Base-by-base conservation (phyloP, 2,329 filamentous ascomycete species). In the Claviceps pusilla region DNA sequence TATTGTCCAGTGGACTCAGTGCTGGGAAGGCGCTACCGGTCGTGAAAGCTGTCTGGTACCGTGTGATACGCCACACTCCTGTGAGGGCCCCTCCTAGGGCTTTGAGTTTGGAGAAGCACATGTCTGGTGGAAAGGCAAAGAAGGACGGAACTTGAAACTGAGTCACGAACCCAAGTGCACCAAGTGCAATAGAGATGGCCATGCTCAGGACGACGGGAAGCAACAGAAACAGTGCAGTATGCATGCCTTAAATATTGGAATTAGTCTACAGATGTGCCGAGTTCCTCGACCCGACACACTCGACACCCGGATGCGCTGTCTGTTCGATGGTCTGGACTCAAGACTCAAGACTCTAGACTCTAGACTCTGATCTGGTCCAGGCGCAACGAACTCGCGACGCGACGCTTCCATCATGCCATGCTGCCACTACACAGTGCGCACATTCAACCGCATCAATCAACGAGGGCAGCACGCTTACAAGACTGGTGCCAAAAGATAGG, bases 401-500 rank as follows among this genome's bases (percentile, higher is more conserved):
- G 11, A 12, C 19, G 12, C 24, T 6, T 29, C 45, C n/a, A 24
- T 24, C 24, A 24, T 24, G 24, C 24, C 24, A 24, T 24, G 24
- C 3, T 24, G 24, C 24, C 24, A 24, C 24, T 24, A 3, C 24
- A 24, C 24, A 24, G 24, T 7, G 12, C 14, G 39, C 39, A 41
- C n/a, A 47, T 47, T 47, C 9, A 29, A 7, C 41, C 7, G 35
- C 35, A 39, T 41, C 9, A 3, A 9, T 1, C 31, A 49, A 24
- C n/a, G 5, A n/a, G 31, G 19, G 14, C 31, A 28, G 9, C 10
- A 41, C 19, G 24, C 1, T n/a, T 54, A 83, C 19, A 82, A 57
- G 4, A 73, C 73, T 19, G 76, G 74, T 11, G 71, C 65, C 28
- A 83, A 63, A 48, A 77, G 74, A 59, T 77, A 77, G 53, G 75